Evolutionary conservation across 2,329 filamentous ascomycete species (phyloP).

Genomic region (Colletotrichum magnum): DNA sequence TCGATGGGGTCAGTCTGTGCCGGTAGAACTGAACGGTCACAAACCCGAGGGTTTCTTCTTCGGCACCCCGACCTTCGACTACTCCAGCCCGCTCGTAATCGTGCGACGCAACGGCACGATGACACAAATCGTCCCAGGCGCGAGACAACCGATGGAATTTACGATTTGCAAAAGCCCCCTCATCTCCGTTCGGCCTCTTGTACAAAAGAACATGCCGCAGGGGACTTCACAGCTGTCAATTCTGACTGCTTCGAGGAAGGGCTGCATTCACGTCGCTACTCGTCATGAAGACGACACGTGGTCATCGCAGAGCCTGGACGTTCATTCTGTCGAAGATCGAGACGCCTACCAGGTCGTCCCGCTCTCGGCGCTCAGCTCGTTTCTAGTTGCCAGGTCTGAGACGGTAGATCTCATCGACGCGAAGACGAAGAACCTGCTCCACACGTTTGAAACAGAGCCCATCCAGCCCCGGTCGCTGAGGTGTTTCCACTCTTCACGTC

Average conservation of each 20-base stretch:
- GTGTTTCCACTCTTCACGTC: conserved; percentile 68
- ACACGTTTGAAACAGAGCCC: conserved; percentile 72
- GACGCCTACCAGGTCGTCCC: conserved; percentile 72
- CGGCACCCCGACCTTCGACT: conserved; percentile 54
- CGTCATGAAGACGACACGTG: conserved; percentile 58
- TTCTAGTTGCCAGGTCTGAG: conserved; percentile 71
- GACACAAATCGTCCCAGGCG: conserved; percentile 68
- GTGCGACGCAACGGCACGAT: conserved; percentile 76
- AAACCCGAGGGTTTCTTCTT: conserved; percentile 77
- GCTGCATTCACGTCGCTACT: conserved; percentile 64
- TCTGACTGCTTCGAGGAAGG: conserved; percentile 64
- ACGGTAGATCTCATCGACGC: conserved; percentile 71
- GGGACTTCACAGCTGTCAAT: conserved; percentile 47
- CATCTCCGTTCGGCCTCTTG: conserved; percentile 62
- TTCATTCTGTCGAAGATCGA: conserved; percentile 53
- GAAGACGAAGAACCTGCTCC: conserved; percentile 62
- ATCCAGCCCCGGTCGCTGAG: conserved; percentile 73
- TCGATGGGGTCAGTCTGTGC: conserved; percentile 68
- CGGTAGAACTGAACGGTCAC: conserved; percentile 70
- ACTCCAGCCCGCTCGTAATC: conserved; percentile 67
- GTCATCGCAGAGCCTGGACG: conserved; percentile 63
- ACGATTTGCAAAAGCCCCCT: conserved; percentile 67
- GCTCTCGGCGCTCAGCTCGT: conserved; percentile 69
- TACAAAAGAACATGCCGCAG: conserved; percentile 58
- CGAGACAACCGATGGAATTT: conserved; percentile 58